Evolutionary conservation across 2,329 filamentous ascomycete species (phyloP).

Genomic region (Diaporthe caulivora): DNA sequence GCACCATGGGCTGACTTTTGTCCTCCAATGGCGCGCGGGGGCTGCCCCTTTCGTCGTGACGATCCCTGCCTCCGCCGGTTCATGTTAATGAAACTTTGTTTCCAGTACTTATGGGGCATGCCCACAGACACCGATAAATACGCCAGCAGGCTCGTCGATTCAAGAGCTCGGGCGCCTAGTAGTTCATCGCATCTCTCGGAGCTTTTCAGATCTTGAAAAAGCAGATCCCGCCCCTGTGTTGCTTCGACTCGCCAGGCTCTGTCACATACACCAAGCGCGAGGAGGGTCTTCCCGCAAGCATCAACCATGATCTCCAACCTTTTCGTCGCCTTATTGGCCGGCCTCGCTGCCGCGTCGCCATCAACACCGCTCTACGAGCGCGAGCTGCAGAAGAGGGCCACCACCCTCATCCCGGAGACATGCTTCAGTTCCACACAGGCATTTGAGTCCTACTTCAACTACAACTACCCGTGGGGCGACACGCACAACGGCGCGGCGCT

Average conservation of each 20-base stretch:
- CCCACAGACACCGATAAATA: slow-evolving; percentile 23
- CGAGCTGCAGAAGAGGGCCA: slow-evolving; percentile 39
- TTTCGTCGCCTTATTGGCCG: slow-evolving; percentile 30
- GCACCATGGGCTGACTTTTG: slow-evolving; percentile 18
- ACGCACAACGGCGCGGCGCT: slow-evolving; percentile 67
- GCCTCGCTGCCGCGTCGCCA: slow-evolving; percentile 26
- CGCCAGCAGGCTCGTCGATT: neutral
- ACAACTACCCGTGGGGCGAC: slow-evolving; percentile 67
- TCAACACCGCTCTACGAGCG: slow-evolving; percentile 32
- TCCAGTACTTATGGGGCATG: slow-evolving; percentile 15
- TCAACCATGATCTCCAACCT: slow-evolving; percentile 31
- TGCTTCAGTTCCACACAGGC: slow-evolving; percentile 50
- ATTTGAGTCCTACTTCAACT: slow-evolving; percentile 58
- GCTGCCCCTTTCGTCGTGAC: slow-evolving; percentile 11
- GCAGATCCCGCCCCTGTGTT: neutral
- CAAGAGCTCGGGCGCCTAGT: neutral
- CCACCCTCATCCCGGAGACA: slow-evolving; percentile 51
- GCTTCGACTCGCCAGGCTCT: neutral
- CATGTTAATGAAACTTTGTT: slow-evolving; percentile 30
- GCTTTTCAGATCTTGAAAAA: neutral
- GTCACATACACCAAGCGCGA: neutral
- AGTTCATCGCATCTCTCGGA: slow-evolving; percentile 3
- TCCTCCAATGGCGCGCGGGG: slow-evolving; percentile 25
- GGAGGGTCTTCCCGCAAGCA: neutral
- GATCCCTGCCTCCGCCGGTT: slow-evolving; percentile 21